These are phyloP conservation scores for Stephanocyclus meneghinianus DNA, from an alignment of 352 stramenopile species.

Conservation along the genomic window DNA sequence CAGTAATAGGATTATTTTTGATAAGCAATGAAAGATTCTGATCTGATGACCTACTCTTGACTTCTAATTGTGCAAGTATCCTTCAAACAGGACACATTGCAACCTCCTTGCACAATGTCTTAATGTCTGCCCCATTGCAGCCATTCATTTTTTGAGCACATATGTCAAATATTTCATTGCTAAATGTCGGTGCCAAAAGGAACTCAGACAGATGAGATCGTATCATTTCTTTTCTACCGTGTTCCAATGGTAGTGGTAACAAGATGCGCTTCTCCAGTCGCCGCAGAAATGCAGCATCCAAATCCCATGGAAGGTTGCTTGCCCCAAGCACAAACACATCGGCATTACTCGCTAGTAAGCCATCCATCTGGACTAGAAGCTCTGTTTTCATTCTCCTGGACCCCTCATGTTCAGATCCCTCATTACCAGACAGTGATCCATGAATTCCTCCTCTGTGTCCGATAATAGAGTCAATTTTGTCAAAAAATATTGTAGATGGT, in stretches of 20 bases:
- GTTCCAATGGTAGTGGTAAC: slow-evolving; percentile 80
- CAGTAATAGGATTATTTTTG: slow-evolving; percentile 31
- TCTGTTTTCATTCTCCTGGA: slow-evolving; percentile 94
- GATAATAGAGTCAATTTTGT: slow-evolving; percentile 97
- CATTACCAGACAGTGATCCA: slow-evolving; percentile 43
- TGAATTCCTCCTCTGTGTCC: slow-evolving; percentile 82
- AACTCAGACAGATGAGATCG: slow-evolving; percentile 32
- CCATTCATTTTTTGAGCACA: slow-evolving; percentile 83
- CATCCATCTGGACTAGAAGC: slow-evolving; percentile 97
- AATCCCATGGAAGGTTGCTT: slow-evolving; percentile 95
- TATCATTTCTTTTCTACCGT: slow-evolving; percentile 42
- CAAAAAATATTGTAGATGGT: slow-evolving; percentile 97
- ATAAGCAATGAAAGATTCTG: slow-evolving; percentile 26
- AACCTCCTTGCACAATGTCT: slow-evolving; percentile 93
- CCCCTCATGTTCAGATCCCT: slow-evolving; percentile 54
- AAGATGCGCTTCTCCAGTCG: slow-evolving; percentile 95
- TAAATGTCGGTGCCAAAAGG: slow-evolving; percentile 24
- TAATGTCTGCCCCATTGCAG: slow-evolving; percentile 96
- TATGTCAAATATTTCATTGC: slow-evolving; percentile 19
- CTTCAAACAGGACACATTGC: slow-evolving; percentile 92
- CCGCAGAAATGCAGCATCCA: slow-evolving; percentile 93
- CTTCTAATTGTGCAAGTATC: slow-evolving; percentile 65
- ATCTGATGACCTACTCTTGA: neutral
- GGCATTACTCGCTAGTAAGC: slow-evolving; percentile 71
- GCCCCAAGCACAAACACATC: slow-evolving; percentile 90